Conservation (phyloP, 257 asterid genomes). For the Salvia rosmarinus region DNA sequence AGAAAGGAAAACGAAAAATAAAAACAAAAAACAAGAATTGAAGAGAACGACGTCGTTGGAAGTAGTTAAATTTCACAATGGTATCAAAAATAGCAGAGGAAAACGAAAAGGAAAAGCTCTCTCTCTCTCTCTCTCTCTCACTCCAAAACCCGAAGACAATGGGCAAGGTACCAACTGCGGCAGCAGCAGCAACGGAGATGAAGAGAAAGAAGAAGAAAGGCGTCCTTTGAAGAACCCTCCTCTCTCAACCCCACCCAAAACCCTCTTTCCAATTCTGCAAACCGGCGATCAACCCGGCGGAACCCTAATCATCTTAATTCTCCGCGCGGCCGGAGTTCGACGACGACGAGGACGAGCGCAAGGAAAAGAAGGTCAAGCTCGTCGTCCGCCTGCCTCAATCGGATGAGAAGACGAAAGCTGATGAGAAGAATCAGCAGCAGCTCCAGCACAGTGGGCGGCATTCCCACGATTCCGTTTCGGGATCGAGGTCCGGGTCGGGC, state of each 20-base stretch:
- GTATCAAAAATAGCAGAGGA: slow-evolving; percentile 18
- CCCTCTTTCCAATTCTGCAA: slow-evolving; percentile 41
- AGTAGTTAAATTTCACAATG: slow-evolving; percentile 17
- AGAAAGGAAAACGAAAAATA: not conserved
- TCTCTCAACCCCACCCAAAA: slow-evolving; percentile 39
- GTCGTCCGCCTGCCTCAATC: slow-evolving; percentile 79
- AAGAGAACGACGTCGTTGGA: slow-evolving; percentile 5
- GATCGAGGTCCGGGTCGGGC: slow-evolving; percentile 47
- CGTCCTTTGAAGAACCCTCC: slow-evolving; percentile 61
- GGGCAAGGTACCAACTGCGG: slow-evolving; percentile 69
- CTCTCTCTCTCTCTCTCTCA: slow-evolving; percentile 29
- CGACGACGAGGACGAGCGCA: slow-evolving; percentile 84
- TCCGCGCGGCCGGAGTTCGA: slow-evolving; percentile 46
- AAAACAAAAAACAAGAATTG: not conserved
- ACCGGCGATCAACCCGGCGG: slow-evolving; percentile 66
- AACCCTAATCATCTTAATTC: slow-evolving; percentile 49
- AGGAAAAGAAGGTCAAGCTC: slow-evolving; percentile 87
- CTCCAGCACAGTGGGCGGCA: slow-evolving; percentile 42
- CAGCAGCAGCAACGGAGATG: slow-evolving; percentile 51
- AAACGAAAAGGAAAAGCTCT: not conserved
- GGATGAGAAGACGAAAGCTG: slow-evolving; percentile 31
- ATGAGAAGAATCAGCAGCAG: slow-evolving; percentile 26
- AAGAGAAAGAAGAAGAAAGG: slow-evolving; percentile 87
- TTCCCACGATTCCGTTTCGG: slow-evolving; percentile 57
- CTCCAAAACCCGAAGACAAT: slow-evolving; percentile 39